A percentile compares a stretch with the other conserved stretches of the same genome.
These are phyloP conservation scores for Stentor coeruleus DNA, from an alignment of 73 alveolate species.

Conservation along the genomic window DNA sequence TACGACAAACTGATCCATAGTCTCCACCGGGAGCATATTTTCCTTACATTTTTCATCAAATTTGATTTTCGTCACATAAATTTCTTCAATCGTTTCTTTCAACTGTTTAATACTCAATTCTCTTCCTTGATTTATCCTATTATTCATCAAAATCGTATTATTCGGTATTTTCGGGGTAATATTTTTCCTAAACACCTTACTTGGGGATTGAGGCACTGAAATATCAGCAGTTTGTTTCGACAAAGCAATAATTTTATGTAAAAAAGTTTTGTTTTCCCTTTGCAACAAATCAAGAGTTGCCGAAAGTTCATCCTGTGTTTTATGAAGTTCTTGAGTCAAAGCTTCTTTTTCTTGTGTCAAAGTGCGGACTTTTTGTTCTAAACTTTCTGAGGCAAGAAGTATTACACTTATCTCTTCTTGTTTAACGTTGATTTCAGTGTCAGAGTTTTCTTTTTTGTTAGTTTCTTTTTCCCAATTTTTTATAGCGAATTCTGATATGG, in stretches of 20 bases:
- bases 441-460: background rate
- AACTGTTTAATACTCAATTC: constrained; percentile 42
- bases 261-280: constrained; percentile 44
- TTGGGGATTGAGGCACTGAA: constrained; percentile 23
- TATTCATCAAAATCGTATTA: constrained; percentile 6
- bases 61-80: constrained; percentile 61
- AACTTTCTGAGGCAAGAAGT: constrained; percentile 14
- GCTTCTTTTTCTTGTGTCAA: constrained; percentile 27
- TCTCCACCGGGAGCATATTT: constrained; percentile 66
- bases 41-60: constrained; percentile 76
- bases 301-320: constrained; percentile 41
- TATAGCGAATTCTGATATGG: background rate
- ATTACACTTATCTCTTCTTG: background rate
- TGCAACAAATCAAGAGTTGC: constrained; percentile 30
- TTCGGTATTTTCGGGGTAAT: background rate
- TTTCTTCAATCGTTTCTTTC: constrained; percentile 70
- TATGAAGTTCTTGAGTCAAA: constrained; percentile 26
- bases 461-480: background rate
- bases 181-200: constrained; percentile 15
- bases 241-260: constrained; percentile 31
- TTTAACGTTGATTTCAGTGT: background rate
- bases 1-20: constrained; percentile 84
- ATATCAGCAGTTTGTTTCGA: constrained; percentile 36
- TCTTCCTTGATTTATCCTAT: constrained; percentile 22
- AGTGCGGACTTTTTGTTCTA: background rate